phyloP scores from a whole-genome alignment of 768 basidiomycete genomes.

The Flagelloscypha sp. region DNA sequence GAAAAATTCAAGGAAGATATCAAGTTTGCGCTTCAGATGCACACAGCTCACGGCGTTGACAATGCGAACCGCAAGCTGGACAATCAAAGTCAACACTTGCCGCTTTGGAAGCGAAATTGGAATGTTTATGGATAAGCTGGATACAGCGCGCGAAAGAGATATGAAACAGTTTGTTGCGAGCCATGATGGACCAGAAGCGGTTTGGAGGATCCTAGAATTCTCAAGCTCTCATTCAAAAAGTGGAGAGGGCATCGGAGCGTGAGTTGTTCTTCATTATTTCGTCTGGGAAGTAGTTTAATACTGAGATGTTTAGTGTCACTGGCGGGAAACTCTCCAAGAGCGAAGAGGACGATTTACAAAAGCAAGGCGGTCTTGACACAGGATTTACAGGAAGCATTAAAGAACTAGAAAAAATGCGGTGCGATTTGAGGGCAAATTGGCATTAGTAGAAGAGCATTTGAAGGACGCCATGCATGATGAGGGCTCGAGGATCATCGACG shows the following conservation, averaged over 20 bases:
- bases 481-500: slow-evolving; percentile 30
- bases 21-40: slow-evolving; percentile 26
- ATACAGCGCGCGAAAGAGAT: slow-evolving; percentile 32
- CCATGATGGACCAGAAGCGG: slow-evolving; percentile 29
- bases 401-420: slow-evolving; percentile 29
- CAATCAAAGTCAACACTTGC: slow-evolving; percentile 12
- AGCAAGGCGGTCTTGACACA: slow-evolving; percentile 24
- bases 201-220: slow-evolving; percentile 23
- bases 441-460: slow-evolving; percentile 34
- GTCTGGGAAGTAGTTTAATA: no score
- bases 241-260: slow-evolving; percentile 22
- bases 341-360: no score
- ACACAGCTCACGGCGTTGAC: slow-evolving; percentile 29
- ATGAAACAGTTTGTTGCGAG: slow-evolving; percentile 28
- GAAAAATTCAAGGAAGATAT: slow-evolving; percentile 25
- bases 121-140: slow-evolving; percentile 26
- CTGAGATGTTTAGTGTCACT: no score
- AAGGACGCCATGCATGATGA: slow-evolving; percentile 22
- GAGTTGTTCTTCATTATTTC: no score
- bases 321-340: no score
- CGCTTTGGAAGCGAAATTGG: slow-evolving; percentile 21
- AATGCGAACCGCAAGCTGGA: slow-evolving; percentile 24
- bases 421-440: slow-evolving; percentile 38
- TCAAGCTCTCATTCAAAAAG: slow-evolving; percentile 24
- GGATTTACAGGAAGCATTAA: slow-evolving; percentile 30